phyloP scores from a whole-genome alignment of 1,139 yeast species.

The Debaryomycetaceae sp. region DNA sequence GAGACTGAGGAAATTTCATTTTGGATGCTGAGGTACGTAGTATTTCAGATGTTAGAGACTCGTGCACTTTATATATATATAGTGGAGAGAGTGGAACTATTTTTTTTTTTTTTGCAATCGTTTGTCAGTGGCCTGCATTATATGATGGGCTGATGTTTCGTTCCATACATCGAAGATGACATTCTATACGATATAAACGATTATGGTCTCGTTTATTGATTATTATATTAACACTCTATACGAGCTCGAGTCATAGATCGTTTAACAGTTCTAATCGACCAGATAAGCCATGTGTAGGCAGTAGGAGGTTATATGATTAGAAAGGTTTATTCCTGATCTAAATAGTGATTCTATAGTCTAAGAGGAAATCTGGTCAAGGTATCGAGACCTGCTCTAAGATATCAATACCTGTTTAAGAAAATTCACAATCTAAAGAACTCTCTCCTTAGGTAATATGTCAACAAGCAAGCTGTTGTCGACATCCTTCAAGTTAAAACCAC shows the following conservation, averaged over 20 bases:
- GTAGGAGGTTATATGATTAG: neutral
- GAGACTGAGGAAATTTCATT: neutral
- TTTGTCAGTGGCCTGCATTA: conserved; percentile 6
- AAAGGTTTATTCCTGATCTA: neutral
- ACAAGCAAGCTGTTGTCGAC: conserved; percentile 60
- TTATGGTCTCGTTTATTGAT: neutral
- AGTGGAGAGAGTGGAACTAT: neutral
- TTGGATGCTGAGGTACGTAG: neutral
- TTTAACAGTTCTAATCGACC: too few relatives aligned
- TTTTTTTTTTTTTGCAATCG: neutral
- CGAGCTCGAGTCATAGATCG: neutral
- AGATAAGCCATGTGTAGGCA: too few relatives aligned
- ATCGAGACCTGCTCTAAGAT: neutral
- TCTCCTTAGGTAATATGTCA: conserved; percentile 80
- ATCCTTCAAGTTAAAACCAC: conserved; percentile 44
- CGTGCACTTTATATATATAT: neutral
- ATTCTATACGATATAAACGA: neutral
- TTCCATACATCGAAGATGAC: conserved; percentile 4
- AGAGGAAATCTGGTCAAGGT: neutral
- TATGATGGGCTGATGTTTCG: conserved; percentile 10
- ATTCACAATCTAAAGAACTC: conserved; percentile 48
- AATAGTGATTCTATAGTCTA: neutral
- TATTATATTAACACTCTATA: neutral
- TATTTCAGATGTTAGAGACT: neutral
- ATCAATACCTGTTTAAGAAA: neutral